Conservation (phyloP, 2,329 filamentous ascomycete genomes). For the Diaporthe ilicicola region DNA sequence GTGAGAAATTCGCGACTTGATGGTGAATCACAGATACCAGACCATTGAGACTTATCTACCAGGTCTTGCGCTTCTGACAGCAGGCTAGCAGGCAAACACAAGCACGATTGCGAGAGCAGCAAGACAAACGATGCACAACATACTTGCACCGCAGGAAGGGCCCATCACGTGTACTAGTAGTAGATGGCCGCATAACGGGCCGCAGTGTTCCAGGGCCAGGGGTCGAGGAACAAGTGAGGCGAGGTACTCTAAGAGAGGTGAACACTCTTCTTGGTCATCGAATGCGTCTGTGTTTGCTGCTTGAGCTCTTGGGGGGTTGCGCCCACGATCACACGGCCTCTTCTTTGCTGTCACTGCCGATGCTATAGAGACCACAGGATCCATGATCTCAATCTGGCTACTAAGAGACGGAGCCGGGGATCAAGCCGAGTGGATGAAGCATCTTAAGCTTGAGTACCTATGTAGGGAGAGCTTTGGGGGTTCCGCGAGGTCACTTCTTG, state of each 20-base stretch:
- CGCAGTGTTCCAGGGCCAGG: conserved; percentile 11
- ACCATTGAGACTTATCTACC: no score
- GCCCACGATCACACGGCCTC: background rate
- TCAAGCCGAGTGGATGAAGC: background rate
- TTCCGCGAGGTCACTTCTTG: background rate
- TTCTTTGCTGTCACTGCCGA: background rate
- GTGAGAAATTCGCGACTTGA: background rate
- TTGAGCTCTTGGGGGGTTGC: background rate
- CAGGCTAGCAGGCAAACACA: no score
- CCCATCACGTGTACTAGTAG: conserved; percentile 42
- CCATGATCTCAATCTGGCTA: no score
- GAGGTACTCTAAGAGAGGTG: background rate
- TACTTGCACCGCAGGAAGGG: conserved; percentile 41
- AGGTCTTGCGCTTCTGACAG: background rate
- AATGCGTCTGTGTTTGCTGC: no score
- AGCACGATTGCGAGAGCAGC: background rate
- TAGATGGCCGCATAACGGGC: conserved; percentile 41
- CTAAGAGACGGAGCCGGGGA: background rate
- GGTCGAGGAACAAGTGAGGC: background rate
- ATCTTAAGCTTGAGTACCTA: background rate
- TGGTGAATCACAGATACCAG: no score
- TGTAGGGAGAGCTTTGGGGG: background rate
- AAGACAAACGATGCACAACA: conserved; percentile 42
- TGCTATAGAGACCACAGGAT: background rate
- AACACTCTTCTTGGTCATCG: background rate